Evolutionary conservation across 2,329 filamentous ascomycete genomes (phyloP), one percentile per base, ranked within the genome.

Genomic region (Raffaelea albimanens): DNA sequence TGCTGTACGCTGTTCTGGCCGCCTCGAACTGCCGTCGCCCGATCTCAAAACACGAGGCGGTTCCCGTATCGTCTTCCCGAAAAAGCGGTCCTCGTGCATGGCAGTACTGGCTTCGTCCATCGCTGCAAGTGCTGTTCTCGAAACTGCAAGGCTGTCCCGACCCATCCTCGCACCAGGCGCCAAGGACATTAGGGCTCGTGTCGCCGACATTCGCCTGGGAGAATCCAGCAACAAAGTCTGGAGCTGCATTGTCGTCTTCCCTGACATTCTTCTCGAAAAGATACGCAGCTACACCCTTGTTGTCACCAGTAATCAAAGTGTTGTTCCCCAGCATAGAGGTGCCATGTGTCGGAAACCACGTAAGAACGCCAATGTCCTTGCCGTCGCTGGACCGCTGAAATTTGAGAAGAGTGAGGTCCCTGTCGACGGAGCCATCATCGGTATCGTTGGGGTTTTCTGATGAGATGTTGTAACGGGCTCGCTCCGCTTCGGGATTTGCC

Each of bases 311-410:
- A 44, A 93, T 79, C 13, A 95, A 73, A 0, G 89, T 96, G 65
- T 95, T 95, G 67, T 96, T 96, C 47, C 86, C 85, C 21, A 90
- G 79, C 64, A 96, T 78, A 0, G 88, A 95, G 0, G 91, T 97
- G 42, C 90, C 90, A 62, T 97, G 91, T 0, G 89, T 86, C 2
- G 91, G 80, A 62, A 91, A 95, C 87, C 90, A 97, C 16, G 87
- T 93, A 49, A 97, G 67, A 1, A 94, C 71, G 13, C 88, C 90
- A 39, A 88, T 78, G 49, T 83, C 83, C 65, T 88, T 89, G 43
- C 76, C 73, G 58, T 93, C 87, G 0, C 78, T 82, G 10, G 78
- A 76, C 33, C 86, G 77, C 54, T 81, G 80, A 61, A 96, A 90
- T 51, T 82, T 83, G 22, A 96, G 70, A 38, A 95, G 67, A 0